phyloP scores from a whole-genome alignment of 768 basidiomycete species.

The Imleria badia region DNA sequence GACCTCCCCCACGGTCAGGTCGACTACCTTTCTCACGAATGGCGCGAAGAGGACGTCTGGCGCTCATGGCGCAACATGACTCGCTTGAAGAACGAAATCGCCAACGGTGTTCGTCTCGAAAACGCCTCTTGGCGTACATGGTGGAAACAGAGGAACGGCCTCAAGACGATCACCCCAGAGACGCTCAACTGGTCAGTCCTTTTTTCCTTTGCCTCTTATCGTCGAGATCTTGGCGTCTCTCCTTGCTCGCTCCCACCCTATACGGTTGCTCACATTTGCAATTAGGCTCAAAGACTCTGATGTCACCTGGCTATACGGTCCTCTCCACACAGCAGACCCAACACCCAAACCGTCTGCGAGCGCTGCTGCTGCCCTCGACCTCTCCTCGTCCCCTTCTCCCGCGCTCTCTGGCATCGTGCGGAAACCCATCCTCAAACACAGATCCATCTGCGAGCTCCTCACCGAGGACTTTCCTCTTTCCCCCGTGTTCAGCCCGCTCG shows the following conservation, averaged over 20 bases:
- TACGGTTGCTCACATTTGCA: constrained; percentile 7
- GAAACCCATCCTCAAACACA: constrained; percentile 96
- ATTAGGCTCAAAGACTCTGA: constrained; percentile 97
- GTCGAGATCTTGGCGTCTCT: background rate
- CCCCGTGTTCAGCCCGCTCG: constrained; percentile 59
- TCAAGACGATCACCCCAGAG: constrained; percentile 94
- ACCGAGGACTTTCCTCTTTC: constrained; percentile 66
- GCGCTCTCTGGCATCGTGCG: constrained; percentile 28
- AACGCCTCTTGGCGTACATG: constrained; percentile 99
- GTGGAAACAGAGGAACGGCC: constrained; percentile 98
- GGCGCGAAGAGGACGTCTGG: constrained; percentile 98
- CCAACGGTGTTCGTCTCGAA: constrained; percentile 92
- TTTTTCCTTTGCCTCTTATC: background rate
- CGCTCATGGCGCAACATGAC: constrained; percentile 99
- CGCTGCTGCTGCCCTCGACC: constrained; percentile 35
- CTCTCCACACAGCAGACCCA: constrained; percentile 89
- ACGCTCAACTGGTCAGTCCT: constrained; percentile 93
- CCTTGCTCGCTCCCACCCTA: background rate
- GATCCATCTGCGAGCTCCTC: constrained; percentile 88
- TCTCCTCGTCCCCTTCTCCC: constrained; percentile 37
- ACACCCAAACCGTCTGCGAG: constrained; percentile 46
- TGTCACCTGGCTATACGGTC: constrained; percentile 98
- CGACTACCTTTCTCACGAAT: constrained; percentile 97
- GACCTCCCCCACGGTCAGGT: constrained; percentile 90
- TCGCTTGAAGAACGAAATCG: constrained; percentile 95